Evolutionary conservation across 352 stramenopile species (phyloP), one percentile per base, ranked within the genome.

Genomic region (Pythium aristosporum): DNA sequence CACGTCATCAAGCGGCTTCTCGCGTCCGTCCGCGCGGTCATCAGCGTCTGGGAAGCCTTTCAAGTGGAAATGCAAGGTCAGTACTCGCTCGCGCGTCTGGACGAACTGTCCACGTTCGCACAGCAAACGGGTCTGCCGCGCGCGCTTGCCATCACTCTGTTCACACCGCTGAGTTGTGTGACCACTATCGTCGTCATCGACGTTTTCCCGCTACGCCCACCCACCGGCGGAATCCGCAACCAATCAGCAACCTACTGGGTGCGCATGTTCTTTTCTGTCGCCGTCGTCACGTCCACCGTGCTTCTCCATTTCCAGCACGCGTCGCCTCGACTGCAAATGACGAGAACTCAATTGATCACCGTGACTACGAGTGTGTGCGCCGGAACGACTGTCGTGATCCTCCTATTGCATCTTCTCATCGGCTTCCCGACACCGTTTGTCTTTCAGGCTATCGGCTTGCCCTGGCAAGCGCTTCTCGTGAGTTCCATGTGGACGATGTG

Each of bases 351-450:
- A 16, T 12, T 46, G 18, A 12, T 20, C 11, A 16, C 16, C 11
- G 6, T 12, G 39, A 59, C 59, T 4, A 1, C 58, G 8, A 16
- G 25, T 0, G 52, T 58, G 18, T 25, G 34, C 0, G n/a, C 23
- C 0, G 16, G 12, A 2, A 54, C 32, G 3, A 56, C 30, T 18
- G 2, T 44, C 2, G 44, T 51, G 4, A 47, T 66, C 12, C 15
- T 55, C 5, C 18, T 20, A 16, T 50, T 66, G 18, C 39, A 59
- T 28, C 5, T 60, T 5, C 20, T 44, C 28, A 43, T 66, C 7
- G 59, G 59, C 20, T 66, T 66, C 32, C 59, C 59, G 28, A 66
- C 51, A 20, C 59, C 59, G 5, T 66, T 66, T 44, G 15, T 54
- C 13, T 66, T 48, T 21, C 49, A 66, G 34, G 12, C 48, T 7